Percentiles rank a stretch among this genome's conserved stretches.
These are phyloP conservation scores for Fraxinus paxiana DNA, from an alignment of 305 asterid genomes.

Conservation along the genomic window DNA sequence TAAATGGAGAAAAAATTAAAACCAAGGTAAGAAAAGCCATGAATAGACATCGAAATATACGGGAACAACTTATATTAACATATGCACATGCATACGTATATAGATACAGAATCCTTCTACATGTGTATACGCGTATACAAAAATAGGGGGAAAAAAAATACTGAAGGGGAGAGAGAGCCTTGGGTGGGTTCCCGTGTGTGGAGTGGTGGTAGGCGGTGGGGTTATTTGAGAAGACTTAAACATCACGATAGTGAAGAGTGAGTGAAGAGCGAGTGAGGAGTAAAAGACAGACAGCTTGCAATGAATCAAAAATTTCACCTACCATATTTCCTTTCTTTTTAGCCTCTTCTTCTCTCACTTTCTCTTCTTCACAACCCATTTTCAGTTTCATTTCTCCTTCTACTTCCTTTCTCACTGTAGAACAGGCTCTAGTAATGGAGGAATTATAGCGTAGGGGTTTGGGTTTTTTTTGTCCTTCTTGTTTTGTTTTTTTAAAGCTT, in stretches of 20 bases:
- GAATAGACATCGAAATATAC: neutral
- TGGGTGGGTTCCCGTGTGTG: neutral
- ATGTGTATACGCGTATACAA: too few species aligned
- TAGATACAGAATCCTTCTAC: too few species aligned
- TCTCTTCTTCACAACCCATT: neutral
- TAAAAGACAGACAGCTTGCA: conserved; percentile 41
- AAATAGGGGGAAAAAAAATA: neutral
- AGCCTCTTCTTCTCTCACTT: neutral
- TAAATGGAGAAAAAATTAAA: neutral
- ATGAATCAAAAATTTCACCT: conserved; percentile 36
- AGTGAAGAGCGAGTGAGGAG: neutral
- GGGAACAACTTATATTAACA: neutral
- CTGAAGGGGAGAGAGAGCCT: neutral
- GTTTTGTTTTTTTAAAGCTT: neutral
- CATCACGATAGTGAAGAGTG: neutral
- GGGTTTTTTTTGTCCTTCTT: neutral
- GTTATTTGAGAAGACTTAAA: neutral
- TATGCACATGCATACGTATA: neutral
- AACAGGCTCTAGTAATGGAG: neutral
- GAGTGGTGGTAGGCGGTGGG: neutral
- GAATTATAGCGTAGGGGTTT: neutral
- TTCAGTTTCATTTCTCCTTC: neutral
- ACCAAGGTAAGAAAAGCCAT: neutral
- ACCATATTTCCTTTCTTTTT: conserved; percentile 22
- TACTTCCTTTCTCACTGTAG: neutral